Evolutionary conservation across 2,329 filamentous ascomycete genomes (phyloP).

Genomic region (Amauroascus niger): DNA sequence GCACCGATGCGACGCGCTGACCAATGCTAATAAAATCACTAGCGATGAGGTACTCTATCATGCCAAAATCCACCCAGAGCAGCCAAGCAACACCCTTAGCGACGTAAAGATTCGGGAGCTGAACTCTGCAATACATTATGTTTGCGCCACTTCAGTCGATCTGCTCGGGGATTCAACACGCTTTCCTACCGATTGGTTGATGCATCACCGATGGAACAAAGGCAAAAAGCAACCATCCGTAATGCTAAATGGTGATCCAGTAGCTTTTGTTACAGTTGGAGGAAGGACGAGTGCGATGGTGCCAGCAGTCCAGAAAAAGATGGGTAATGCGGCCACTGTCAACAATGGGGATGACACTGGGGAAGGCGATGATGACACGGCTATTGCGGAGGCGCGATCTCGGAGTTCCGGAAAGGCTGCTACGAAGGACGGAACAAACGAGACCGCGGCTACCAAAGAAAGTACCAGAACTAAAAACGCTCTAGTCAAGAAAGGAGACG

Average conservation of each 20-base stretch:
- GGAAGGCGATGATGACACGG: constrained; percentile 6
- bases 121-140: constrained; percentile 62
- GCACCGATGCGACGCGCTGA: neutral
- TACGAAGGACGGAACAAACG: neutral
- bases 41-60: constrained; percentile 86
- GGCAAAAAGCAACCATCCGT: constrained; percentile 61
- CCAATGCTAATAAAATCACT: constrained; percentile 2
- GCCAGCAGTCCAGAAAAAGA: constrained; percentile 77
- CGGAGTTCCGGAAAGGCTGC: neutral
- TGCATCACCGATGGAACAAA: constrained; percentile 82
- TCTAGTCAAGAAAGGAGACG: constrained; percentile 7
- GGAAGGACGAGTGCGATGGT: constrained; percentile 86
- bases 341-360: neutral
- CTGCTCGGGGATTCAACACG: constrained; percentile 68
- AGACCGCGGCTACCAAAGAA: neutral
- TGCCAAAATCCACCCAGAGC: constrained; percentile 79
- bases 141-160: constrained; percentile 71
- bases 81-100: constrained; percentile 74
- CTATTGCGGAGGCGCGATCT: neutral
- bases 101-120: constrained; percentile 62
- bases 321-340: constrained; percentile 45
- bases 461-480: constrained; percentile 2
- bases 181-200: constrained; percentile 82
- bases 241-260: constrained; percentile 74
- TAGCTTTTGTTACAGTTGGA: constrained; percentile 79